These are phyloP conservation scores for Pseudozyma sp. DNA, from an alignment of 1,284 basidiomycete species.

Conservation along the genomic window DNA sequence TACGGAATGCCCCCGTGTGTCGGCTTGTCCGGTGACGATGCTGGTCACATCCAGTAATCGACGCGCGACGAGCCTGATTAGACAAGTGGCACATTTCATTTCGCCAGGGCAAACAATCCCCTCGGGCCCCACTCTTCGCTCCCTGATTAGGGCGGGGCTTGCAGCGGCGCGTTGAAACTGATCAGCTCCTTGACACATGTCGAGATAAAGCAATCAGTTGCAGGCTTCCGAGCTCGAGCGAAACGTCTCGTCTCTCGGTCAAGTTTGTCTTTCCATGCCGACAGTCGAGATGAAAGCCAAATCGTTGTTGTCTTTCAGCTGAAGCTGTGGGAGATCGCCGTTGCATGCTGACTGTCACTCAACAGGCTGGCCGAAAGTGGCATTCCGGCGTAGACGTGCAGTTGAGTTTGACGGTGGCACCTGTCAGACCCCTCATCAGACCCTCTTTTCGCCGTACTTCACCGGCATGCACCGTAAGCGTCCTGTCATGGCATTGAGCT, in stretches of 20 bases:
- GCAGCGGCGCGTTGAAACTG: neutral
- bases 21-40: neutral
- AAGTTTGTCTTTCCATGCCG: constrained; percentile 10
- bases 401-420: neutral
- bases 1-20: neutral
- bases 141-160: too few species aligned
- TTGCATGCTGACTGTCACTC: constrained; percentile 2
- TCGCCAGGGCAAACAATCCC: constrained; percentile 13
- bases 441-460: too few species aligned
- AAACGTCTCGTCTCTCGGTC: neutral
- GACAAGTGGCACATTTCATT: constrained; percentile 14
- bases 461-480: too few species aligned
- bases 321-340: constrained; percentile 16
- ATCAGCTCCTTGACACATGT: constrained; percentile 33
- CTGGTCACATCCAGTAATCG: too few species aligned
- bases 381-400: neutral
- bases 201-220: neutral
- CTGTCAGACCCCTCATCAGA: constrained; percentile 33
- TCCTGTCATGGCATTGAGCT: too few species aligned
- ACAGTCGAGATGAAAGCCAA: neutral
- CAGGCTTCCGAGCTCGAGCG: neutral
- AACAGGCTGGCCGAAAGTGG: neutral
- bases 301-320: neutral
- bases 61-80: constrained; percentile 6
- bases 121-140: neutral